Conservation (phyloP, 2,329 filamentous ascomycete species). For the Neopestalotiopsis clavispora region DNA sequence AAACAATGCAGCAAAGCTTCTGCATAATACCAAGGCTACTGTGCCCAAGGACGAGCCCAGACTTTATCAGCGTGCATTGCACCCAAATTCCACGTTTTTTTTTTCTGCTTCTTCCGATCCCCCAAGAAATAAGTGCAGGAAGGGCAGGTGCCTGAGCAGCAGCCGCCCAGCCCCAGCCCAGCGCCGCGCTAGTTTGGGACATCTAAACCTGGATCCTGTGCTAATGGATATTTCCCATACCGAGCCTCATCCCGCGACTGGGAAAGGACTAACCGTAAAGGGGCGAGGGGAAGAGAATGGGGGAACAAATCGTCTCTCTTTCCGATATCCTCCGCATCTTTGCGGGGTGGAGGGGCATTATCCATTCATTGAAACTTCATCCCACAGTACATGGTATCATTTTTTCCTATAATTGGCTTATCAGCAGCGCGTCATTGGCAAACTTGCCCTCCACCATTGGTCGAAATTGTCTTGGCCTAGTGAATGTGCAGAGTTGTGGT, state of each 20-base stretch:
- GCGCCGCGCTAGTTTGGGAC: neutral
- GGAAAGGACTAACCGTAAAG: neutral
- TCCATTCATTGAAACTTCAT: neutral
- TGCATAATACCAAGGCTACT: neutral
- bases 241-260: conserved; percentile 16
- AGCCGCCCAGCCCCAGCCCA: neutral
- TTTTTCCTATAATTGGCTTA: conserved; percentile 6
- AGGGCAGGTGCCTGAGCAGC: conserved; percentile 1
- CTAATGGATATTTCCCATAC: neutral
- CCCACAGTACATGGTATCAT: neutral
- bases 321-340: conserved; percentile 15
- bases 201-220: neutral
- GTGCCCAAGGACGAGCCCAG: neutral
- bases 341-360: neutral
- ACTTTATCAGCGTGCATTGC: conserved; percentile 4
- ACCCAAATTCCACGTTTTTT: conserved; percentile 7
- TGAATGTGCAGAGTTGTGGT: neutral
- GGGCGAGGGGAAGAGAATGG: neutral
- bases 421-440: conserved; percentile 1
- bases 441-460: neutral
- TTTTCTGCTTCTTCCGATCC: neutral
- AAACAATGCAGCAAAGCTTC: neutral
- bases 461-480: neutral
- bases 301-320: conserved; percentile 5
- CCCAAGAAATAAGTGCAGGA: neutral